phyloP scores from a whole-genome alignment of 352 stramenopile species.

The Saprolegnia parasitica region DNA sequence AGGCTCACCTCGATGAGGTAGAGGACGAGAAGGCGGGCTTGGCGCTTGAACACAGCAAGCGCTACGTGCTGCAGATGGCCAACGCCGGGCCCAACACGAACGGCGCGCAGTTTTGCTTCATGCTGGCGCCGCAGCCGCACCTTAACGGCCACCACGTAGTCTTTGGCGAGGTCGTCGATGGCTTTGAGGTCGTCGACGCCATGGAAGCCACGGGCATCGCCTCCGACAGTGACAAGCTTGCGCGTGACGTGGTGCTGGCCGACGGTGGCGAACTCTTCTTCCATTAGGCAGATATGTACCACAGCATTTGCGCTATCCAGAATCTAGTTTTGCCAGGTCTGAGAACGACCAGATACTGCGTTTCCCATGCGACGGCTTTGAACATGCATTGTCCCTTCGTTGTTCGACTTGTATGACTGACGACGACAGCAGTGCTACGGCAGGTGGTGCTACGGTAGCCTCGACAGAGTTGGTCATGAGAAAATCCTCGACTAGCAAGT shows the following conservation, averaged over 20 bases:
- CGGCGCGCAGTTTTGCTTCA: conserved; percentile 95
- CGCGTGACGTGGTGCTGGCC: conserved; percentile 24
- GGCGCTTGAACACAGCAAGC: conserved; percentile 68
- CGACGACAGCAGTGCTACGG: too few relatives aligned
- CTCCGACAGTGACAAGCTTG: conserved; percentile 5
- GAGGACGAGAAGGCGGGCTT: conserved; percentile 94
- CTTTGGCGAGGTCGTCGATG: conserved; percentile 29
- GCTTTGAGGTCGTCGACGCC: conserved; percentile 19
- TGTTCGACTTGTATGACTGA: too few relatives aligned
- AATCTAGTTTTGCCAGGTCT: too few relatives aligned
- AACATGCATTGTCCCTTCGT: too few relatives aligned
- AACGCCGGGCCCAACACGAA: conserved; percentile 90
- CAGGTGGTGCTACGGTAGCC: too few relatives aligned
- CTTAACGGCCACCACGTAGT: conserved; percentile 30
- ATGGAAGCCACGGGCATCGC: conserved; percentile 7
- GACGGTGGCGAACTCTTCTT: conserved; percentile 27
- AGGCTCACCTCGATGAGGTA: not conserved
- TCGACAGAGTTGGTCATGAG: too few relatives aligned
- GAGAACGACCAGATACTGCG: too few relatives aligned
- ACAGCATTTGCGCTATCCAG: too few relatives aligned
- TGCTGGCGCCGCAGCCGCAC: conserved; percentile 19
- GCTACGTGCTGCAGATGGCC: conserved; percentile 86
- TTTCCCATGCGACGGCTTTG: too few relatives aligned
- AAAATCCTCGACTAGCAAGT: too few relatives aligned
- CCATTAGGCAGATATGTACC: not conserved